These are phyloP conservation scores for Wallacemonas sp. DNA, from an alignment of 208 protist genomes.

Conservation along the genomic window DNA sequence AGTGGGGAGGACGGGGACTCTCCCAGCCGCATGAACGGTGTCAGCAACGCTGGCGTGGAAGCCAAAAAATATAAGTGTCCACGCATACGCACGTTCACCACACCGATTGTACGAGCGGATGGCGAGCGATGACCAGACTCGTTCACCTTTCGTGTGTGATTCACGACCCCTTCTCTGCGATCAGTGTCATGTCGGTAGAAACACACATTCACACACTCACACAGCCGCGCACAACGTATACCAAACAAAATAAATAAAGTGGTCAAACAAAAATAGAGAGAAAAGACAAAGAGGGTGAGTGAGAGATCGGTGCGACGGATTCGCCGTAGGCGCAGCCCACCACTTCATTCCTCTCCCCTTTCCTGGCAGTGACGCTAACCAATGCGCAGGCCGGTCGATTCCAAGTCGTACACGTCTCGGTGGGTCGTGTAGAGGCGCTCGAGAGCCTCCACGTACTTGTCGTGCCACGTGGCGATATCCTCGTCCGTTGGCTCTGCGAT, in stretches of 20 bases:
- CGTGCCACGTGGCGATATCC: slow-evolving; percentile 73
- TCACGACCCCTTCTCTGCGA: no score
- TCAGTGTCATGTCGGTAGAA: not conserved
- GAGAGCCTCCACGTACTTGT: slow-evolving; percentile 72
- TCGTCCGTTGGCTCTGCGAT: slow-evolving; percentile 58
- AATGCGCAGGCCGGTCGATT: slow-evolving; percentile 64
- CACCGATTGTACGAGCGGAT: no score
- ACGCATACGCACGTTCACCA: no score
- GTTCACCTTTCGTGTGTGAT: not conserved
- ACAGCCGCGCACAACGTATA: not conserved
- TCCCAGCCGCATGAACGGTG: no score
- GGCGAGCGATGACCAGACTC: not conserved
- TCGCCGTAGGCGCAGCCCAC: no score
- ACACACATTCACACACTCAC: no score
- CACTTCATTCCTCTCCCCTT: slow-evolving; percentile 10
- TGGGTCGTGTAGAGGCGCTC: slow-evolving; percentile 67
- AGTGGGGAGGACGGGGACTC: no score
- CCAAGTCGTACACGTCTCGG: slow-evolving; percentile 70
- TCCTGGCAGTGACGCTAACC: not conserved
- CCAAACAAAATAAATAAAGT: not conserved
- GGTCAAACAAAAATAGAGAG: slow-evolving; percentile 1
- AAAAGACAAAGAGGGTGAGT: not conserved
- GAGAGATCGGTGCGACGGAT: no score
- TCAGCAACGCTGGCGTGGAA: not conserved
- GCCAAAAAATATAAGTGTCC: no score